These are phyloP conservation scores for Lentinula novae-zelandiae DNA, from an alignment of 1,284 basidiomycete genomes.

Conservation along the genomic window DNA sequence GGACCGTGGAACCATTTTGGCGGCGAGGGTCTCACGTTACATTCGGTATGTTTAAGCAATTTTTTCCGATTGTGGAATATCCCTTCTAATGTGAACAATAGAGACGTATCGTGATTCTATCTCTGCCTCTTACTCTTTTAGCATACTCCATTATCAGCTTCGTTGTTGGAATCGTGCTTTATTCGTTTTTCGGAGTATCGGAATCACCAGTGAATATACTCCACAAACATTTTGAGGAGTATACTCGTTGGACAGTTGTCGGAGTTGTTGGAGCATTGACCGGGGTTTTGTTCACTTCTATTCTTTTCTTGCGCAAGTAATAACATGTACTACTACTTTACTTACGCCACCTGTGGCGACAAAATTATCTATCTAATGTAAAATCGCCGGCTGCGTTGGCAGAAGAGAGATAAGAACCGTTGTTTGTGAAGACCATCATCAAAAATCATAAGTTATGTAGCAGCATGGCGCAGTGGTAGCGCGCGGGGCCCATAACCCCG, in stretches of 20 bases:
- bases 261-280: conserved; percentile 58
- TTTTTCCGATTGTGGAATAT: neutral
- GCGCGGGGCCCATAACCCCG: conserved; percentile 24
- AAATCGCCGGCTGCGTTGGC: too few relatives aligned
- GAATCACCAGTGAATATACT: conserved; percentile 30
- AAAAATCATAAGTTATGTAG: neutral
- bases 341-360: too few relatives aligned
- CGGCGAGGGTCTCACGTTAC: conserved; percentile 53
- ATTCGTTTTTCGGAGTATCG: conserved; percentile 53
- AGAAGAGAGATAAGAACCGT: too few relatives aligned
- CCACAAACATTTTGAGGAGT: conserved; percentile 46
- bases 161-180: conserved; percentile 59
- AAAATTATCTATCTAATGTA: too few relatives aligned
- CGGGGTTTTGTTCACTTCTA: conserved; percentile 34
- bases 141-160: conserved; percentile 66
- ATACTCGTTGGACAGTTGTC: conserved; percentile 59
- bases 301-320: conserved; percentile 4
- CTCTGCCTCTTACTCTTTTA: conserved; percentile 70
- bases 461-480: conserved; percentile 25
- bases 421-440: too few relatives aligned
- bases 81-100: conserved; percentile 22
- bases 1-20: conserved; percentile 30
- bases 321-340: too few relatives aligned
- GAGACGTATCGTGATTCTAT: conserved; percentile 60
- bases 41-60: conserved; percentile 42